These are phyloP conservation scores for Yamagishiella unicocca DNA, from an alignment of 139 green algal species.

Conservation along the genomic window DNA sequence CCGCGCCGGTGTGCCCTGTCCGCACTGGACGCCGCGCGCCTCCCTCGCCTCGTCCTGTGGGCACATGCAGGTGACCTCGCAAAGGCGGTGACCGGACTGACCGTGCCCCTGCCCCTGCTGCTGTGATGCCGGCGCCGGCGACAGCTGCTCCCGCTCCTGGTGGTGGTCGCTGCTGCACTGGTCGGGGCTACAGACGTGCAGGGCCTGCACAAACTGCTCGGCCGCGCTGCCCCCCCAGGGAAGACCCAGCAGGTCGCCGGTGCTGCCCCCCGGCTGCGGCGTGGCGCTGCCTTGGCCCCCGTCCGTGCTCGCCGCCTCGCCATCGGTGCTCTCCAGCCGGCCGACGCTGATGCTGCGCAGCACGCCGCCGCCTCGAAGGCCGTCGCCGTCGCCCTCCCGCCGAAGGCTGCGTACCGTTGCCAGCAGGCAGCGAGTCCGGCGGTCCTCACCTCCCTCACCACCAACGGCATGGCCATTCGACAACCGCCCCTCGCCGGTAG, in stretches of 20 bases:
- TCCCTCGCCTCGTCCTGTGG: too few relatives aligned
- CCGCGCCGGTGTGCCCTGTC: too few relatives aligned
- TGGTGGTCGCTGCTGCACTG: too few relatives aligned
- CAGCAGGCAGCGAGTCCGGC: too few relatives aligned
- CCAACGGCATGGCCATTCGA: too few relatives aligned
- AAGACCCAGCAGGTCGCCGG: background rate
- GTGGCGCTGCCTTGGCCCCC: background rate
- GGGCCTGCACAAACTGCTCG: constrained; percentile 9
- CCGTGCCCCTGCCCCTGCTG: too few relatives aligned
- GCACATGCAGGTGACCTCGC: too few relatives aligned
- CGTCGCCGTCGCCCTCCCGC: background rate
- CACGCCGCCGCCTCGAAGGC: background rate
- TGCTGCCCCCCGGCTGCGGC: background rate
- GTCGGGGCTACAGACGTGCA: too few relatives aligned
- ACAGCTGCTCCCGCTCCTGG: background rate
- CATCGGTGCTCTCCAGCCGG: background rate
- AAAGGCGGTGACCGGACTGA: too few relatives aligned
- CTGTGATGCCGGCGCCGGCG: background rate
- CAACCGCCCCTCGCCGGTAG: too few relatives aligned
- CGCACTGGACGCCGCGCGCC: too few relatives aligned
- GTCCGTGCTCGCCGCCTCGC: background rate
- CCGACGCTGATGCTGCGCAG: background rate
- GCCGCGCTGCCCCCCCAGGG: background rate
- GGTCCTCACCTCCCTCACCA: too few relatives aligned
- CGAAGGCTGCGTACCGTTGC: background rate